Evolutionary conservation across 768 basidiomycete species (phyloP).

Genomic region (Naganishia randhawae): DNA sequence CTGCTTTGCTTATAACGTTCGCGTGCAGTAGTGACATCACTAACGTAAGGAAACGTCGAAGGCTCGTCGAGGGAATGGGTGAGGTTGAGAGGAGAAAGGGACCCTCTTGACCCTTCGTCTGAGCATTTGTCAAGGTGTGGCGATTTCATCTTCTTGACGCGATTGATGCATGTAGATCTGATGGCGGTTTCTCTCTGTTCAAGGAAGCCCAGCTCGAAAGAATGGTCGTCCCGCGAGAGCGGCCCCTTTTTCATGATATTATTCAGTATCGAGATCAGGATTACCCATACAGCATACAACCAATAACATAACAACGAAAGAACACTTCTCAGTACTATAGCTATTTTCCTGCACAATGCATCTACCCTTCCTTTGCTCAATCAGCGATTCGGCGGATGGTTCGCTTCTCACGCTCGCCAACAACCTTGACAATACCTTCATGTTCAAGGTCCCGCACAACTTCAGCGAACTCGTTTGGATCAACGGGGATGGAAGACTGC

Average conservation of each 20-base stretch:
- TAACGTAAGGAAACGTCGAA: no score
- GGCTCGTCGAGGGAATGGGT: no score
- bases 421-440: slow-evolving; percentile 78
- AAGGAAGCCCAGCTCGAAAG: not conserved
- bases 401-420: slow-evolving; percentile 80
- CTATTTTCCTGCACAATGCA: not conserved
- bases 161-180: not conserved
- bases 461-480: slow-evolving; percentile 68
- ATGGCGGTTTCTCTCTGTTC: not conserved
- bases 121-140: no score
- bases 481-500: slow-evolving; percentile 80
- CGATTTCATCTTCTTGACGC: no score
- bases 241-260: not conserved
- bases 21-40: no score
- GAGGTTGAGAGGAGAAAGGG: no score
- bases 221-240: not conserved
- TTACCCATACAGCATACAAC: not conserved
- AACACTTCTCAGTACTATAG: not conserved
- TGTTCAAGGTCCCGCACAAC: slow-evolving; percentile 58
- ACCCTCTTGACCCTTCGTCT: no score
- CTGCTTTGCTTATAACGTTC: no score
- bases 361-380: slow-evolving; percentile 25
- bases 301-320: not conserved
- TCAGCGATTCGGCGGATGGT: slow-evolving; percentile 58
- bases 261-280: not conserved